Base-by-base conservation (phyloP, 768 basidiomycete genomes). In the Auricularia cornea region DNA sequence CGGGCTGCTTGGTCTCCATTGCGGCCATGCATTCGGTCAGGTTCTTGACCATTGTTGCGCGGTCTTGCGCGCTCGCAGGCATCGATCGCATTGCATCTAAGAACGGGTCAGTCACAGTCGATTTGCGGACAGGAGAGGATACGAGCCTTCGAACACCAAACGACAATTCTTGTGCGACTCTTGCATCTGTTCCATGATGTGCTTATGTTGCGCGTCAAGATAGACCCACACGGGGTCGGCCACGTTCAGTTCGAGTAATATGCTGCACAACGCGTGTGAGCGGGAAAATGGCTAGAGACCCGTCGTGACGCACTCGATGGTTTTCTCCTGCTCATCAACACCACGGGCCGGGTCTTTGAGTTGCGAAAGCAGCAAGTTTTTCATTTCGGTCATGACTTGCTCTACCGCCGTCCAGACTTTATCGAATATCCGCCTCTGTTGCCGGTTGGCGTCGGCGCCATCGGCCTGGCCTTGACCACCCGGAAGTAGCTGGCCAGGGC, bases 381-480 rank as follows among this genome's bases (percentile, higher is more conserved):
- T 83, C 92, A 99, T 92, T 74, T 96, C 93, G 31, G 80, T 80
- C 87, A 98, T 95, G 51, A 94, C 92, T 73, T 89, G 92, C 76
- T 98, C 96, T 20, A 98, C 94, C 57, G 87, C 93, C 2, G 77
- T 81, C 97, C 97, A 99, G 3, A 98, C 93, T 75, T 95, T 98
- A 66, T 98, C 93, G 57, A 98, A 83, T 61, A 99, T 90, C 29
- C 95, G 85, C 69, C 88, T 90, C 75, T 96, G 94, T 71, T 95
- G 94, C 66, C 84, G 85, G 66, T 86, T 84, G 54, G 67, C 63
- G 35, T 66, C 60, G 3, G 81, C 82, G 2, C 78, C 71, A 14
- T 66, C 48, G 4, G 60, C 41, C 63, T 78, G 79, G 32, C 80
- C 81, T 65, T 87, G 87, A 2, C 73, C 65, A 23, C 85, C 80